Conservation (phyloP, 495 filamentous ascomycete genomes). For the Staphylotrichum tortipilum region DNA sequence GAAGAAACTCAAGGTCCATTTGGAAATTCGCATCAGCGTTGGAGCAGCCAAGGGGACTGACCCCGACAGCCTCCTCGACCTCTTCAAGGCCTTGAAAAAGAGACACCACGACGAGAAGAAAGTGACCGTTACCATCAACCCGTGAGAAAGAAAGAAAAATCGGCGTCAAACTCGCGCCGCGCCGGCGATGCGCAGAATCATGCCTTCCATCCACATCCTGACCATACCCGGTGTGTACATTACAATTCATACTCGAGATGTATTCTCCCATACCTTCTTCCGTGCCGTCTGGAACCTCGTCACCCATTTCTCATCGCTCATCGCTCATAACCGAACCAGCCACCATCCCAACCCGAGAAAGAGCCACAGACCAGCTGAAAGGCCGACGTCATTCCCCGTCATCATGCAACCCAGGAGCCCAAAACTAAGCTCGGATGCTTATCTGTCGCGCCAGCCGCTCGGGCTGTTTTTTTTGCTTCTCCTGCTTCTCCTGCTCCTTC, state of each 20-base stretch:
- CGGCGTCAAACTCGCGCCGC: not conserved
- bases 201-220: too few species aligned
- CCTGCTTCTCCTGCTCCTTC: too few species aligned
- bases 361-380: too few species aligned
- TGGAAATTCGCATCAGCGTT: constrained; percentile 25
- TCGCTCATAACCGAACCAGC: not conserved
- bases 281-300: not conserved
- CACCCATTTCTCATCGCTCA: too few species aligned
- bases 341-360: not conserved
- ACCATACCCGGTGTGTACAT: not conserved
- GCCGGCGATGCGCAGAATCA: not conserved
- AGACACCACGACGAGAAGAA: constrained; percentile 18
- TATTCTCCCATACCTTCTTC: not conserved
- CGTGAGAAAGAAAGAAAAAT: not conserved
- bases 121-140: constrained; percentile 14
- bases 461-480: too few species aligned
- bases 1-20: constrained; percentile 22
- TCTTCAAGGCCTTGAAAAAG: constrained; percentile 27
- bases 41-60: constrained; percentile 15
- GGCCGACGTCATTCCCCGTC: not conserved
- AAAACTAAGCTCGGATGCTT: too few species aligned
- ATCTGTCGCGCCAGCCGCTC: too few species aligned
- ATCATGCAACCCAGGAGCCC: not conserved
- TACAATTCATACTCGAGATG: not conserved
- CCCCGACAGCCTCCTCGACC: constrained; percentile 16